Base-by-base conservation (phyloP, 768 basidiomycete species). In the Calvatia gigantea region DNA sequence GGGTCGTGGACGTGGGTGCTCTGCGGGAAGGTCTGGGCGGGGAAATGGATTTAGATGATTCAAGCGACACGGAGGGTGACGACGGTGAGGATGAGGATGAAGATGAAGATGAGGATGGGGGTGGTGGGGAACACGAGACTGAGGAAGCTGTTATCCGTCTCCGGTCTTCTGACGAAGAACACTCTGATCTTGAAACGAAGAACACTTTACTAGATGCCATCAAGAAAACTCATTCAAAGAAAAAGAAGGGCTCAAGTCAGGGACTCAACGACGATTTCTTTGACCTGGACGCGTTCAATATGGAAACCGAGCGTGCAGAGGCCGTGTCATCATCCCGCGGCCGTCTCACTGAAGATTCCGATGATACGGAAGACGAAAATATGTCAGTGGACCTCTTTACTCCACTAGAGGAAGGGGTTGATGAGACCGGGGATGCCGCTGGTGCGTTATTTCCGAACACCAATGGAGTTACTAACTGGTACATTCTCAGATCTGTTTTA, bases 201-300 rank as follows among this genome's bases (percentile, higher is more conserved):
- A 75, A 31, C 70, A 69, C 46, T 67, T 65, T 23, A 57, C 62
- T 66, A 46, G 63, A 58, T 43, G 52, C 53, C n/a, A 58, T 58
- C 56, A 61, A 54, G 61, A 45, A 60, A 66, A 50, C 51, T 60
- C 58, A 66, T 65, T 65, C 61, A 61, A 65, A 64, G 51, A 63
- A 61, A 51, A 70, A 63, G 45, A 63, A 60, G 54, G 58, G 54
- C 38, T 60, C 61, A 49, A 42, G 47, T 21, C 63, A 69, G 38
- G 78, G 79, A 39, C 80, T 98, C 27, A 87, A 98, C 68, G 96
- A 98, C 66, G 84, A 78, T 12, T 98, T 98, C 74, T 98, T 98
- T 71, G 80, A 88, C 58, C 79, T 99, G 44, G 82, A 83, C 27
- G 77, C 83, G 17, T 99, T 99, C 76, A 97, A 98, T 63, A 79